A percentile compares a stretch with the other conserved stretches of the same genome.
These are phyloP conservation scores for Deakozyma indianensis DNA, from an alignment of 805 yeast species.

Conservation along the genomic window DNA sequence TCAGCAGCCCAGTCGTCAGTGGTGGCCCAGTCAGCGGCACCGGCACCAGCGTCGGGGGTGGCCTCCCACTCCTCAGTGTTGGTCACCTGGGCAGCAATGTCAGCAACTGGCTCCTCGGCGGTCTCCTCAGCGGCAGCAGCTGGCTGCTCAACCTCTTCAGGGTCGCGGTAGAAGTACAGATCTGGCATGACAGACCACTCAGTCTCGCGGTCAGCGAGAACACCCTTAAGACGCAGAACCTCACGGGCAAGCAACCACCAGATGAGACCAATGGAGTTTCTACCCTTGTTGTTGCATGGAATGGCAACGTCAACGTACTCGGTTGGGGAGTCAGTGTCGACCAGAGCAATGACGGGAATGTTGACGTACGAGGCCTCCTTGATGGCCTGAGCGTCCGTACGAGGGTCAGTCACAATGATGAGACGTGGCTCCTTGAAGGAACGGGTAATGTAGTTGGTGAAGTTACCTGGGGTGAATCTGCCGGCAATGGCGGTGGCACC, in stretches of 20 bases:
- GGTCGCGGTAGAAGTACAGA: slow-evolving; percentile 99
- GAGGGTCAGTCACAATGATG: slow-evolving; percentile 98
- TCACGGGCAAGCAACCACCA: slow-evolving; percentile 99
- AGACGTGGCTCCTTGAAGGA: slow-evolving; percentile 99
- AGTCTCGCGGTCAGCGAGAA: slow-evolving; percentile 88
- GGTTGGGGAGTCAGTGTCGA: slow-evolving; percentile 97
- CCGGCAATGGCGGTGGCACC: slow-evolving; percentile 99
- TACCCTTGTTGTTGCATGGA: slow-evolving; percentile 99
- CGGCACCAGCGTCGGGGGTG: slow-evolving; percentile 29
- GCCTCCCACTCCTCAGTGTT: slow-evolving; percentile 30
- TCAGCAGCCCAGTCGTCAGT: slow-evolving; percentile 31
- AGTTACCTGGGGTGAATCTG: slow-evolving; percentile 99
- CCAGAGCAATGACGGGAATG: slow-evolving; percentile 99
- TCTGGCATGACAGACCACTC: slow-evolving; percentile 99
- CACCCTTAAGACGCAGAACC: slow-evolving; percentile 97
- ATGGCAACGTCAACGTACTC: slow-evolving; percentile 99
- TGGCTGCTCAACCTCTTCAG: slow-evolving; percentile 90
- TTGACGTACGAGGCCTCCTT: slow-evolving; percentile 99
- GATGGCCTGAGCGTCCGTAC: slow-evolving; percentile 99
- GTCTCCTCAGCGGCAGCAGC: slow-evolving; percentile 49
- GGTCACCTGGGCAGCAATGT: slow-evolving; percentile 56
- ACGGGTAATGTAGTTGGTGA: slow-evolving; percentile 99
- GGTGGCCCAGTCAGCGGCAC: slow-evolving; percentile 49
- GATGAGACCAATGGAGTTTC: slow-evolving; percentile 98
- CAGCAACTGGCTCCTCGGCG: slow-evolving; percentile 49